These are phyloP conservation scores for Collybia sp. DNA, from an alignment of 768 basidiomycete species.

Conservation along the genomic window DNA sequence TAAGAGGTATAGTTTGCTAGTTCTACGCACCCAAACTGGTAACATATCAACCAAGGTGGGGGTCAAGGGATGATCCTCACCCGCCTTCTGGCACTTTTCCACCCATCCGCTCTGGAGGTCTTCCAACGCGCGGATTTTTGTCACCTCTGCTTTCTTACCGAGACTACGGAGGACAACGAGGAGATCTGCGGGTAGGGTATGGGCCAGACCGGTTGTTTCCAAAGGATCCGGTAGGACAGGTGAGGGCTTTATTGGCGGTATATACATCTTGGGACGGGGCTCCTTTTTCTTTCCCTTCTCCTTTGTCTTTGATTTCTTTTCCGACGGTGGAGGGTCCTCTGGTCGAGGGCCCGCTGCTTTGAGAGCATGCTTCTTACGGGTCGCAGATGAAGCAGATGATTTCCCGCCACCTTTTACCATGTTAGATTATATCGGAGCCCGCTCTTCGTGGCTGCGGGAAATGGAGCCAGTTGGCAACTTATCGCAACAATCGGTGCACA, in stretches of 20 bases:
- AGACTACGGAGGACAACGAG: constrained; percentile 77
- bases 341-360: constrained; percentile 45
- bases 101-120: constrained; percentile 73
- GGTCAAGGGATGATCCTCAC: constrained; percentile 32
- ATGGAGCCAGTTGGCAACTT: no score
- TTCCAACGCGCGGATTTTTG: constrained; percentile 80
- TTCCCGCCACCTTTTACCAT: constrained; percentile 48
- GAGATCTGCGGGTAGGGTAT: constrained; percentile 72
- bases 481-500: no score
- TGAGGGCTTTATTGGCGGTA: constrained; percentile 78
- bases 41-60: constrained; percentile 54
- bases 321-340: constrained; percentile 32
- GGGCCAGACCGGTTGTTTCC: constrained; percentile 76
- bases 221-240: constrained; percentile 80
- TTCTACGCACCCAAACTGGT: constrained; percentile 80
- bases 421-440: no score
- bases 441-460: no score
- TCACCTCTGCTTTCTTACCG: constrained; percentile 86
- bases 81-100: constrained; percentile 40
- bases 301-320: constrained; percentile 47
- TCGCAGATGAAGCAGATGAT: constrained; percentile 80
- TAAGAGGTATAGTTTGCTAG: background rate
- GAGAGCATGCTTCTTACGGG: constrained; percentile 90
- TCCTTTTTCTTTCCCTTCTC: constrained; percentile 59
- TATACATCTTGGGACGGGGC: constrained; percentile 80